These are phyloP conservation scores for Ciborinia camelliae DNA, from an alignment of 2,329 filamentous ascomycete genomes.

Conservation along the genomic window DNA sequence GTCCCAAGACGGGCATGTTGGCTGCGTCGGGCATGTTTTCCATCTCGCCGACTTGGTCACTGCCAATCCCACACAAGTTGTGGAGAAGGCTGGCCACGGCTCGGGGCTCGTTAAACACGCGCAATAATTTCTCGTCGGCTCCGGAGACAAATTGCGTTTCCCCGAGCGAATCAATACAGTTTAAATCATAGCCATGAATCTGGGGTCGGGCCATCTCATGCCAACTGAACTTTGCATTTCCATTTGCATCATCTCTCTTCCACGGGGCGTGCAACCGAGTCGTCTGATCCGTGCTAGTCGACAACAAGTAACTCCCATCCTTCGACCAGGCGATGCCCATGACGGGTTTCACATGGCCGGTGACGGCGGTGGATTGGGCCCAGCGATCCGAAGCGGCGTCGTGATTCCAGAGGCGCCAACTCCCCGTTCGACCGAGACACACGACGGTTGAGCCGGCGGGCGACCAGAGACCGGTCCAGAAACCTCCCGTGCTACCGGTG, in stretches of 20 bases:
- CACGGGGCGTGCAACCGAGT: constrained; percentile 83
- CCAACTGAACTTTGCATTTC: constrained; percentile 59
- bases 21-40: constrained; percentile 80
- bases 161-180: constrained; percentile 80
- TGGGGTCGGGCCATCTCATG: constrained; percentile 94
- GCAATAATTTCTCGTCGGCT: constrained; percentile 95
- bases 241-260: constrained; percentile 53
- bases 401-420: constrained; percentile 84
- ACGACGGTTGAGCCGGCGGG: constrained; percentile 71
- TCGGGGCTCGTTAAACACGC: constrained; percentile 87
- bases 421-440: constrained; percentile 84
- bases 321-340: constrained; percentile 82
- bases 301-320: constrained; percentile 78
- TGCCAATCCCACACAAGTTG: constrained; percentile 60
- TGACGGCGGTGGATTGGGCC: constrained; percentile 72
- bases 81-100: constrained; percentile 73
- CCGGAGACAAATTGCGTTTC: constrained; percentile 82
- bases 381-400: constrained; percentile 62
- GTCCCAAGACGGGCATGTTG: constrained; percentile 88
- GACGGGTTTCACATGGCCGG: constrained; percentile 79
- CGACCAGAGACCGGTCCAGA: constrained; percentile 94
- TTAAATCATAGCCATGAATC: constrained; percentile 97
- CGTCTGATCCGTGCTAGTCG: constrained; percentile 88
- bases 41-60: constrained; percentile 38
- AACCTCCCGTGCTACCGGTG: constrained; percentile 91